phyloP scores from a whole-genome alignment of 352 stramenopile genomes.

The Phytophthora agathidicida region DNA sequence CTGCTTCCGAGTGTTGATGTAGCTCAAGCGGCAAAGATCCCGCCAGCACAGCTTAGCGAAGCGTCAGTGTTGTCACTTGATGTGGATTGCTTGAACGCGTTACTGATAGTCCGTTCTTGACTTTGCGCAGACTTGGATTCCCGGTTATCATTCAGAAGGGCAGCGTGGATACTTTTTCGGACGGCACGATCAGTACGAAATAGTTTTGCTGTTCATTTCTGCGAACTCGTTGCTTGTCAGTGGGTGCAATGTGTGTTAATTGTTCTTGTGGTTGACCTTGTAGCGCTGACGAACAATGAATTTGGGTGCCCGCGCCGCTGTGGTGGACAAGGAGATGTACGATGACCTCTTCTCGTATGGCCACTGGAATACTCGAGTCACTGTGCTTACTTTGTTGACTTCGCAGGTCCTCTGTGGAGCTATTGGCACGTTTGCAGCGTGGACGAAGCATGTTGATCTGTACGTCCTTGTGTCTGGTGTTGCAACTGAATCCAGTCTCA shows the following conservation, averaged over 20 bases:
- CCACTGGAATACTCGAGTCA: background rate
- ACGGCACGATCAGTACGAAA: conserved; percentile 66
- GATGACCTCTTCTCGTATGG: background rate
- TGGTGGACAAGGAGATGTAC: conserved; percentile 92
- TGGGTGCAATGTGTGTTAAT: background rate
- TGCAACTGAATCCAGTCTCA: background rate
- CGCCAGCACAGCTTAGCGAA: conserved; percentile 53
- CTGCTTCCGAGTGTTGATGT: conserved; percentile 58
- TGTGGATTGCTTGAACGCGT: background rate
- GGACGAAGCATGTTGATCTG: conserved; percentile 55
- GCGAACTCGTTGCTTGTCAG: background rate
- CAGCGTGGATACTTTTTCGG: conserved; percentile 74
- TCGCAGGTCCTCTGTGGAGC: conserved; percentile 79
- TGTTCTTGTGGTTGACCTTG: background rate
- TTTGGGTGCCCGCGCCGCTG: conserved; percentile 86
- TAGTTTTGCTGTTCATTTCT: background rate
- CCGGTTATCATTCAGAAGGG: conserved; percentile 91
- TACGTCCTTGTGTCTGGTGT: conserved; percentile 22
- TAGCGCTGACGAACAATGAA: conserved; percentile 64
- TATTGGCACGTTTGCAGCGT: conserved; percentile 82
- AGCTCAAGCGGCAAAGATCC: conserved; percentile 53
- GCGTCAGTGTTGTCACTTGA: conserved; percentile 42
- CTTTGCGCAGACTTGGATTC: conserved; percentile 61
- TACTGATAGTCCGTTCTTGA: background rate
- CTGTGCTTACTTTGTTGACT: background rate